These are phyloP conservation scores for Dictyostelium capitatum DNA, from an alignment of 78 protist genomes.

Conservation along the genomic window DNA sequence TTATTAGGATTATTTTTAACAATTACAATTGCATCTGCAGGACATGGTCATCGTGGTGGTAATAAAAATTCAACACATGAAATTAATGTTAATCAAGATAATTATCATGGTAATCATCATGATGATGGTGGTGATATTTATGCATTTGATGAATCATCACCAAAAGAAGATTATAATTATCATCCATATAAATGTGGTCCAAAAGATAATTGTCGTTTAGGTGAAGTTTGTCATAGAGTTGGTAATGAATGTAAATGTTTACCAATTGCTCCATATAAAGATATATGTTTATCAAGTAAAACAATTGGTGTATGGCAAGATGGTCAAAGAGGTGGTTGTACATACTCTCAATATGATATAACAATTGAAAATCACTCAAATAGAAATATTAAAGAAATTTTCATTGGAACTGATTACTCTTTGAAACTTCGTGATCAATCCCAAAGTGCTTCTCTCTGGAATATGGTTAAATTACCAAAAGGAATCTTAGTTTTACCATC, in stretches of 20 bases:
- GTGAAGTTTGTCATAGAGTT: background rate
- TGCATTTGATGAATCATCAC: background rate
- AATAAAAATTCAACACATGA: background rate
- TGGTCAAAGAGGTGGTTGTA: constrained; percentile 17
- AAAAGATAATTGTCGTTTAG: background rate
- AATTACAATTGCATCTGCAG: background rate
- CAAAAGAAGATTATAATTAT: background rate
- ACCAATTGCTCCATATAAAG: background rate
- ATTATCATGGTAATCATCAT: background rate
- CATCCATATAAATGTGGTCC: constrained; percentile 9
- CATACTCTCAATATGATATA: constrained; percentile 29
- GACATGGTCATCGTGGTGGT: background rate
- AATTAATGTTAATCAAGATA: background rate
- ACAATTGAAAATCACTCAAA: background rate
- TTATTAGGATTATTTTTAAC: background rate
- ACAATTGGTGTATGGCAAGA: constrained; percentile 19
- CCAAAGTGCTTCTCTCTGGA: background rate
- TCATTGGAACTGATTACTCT: constrained; percentile 30
- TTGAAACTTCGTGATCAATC: constrained; percentile 17
- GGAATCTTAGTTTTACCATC: constrained; percentile 14
- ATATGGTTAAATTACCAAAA: background rate
- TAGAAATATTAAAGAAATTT: constrained; percentile 20
- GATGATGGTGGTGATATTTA: background rate
- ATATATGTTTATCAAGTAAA: background rate
- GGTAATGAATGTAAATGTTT: background rate